Evolutionary conservation across 2,329 filamentous ascomycete species (phyloP), one percentile per base, ranked within the genome.

Genomic region (Cladophialophora bantiana): DNA sequence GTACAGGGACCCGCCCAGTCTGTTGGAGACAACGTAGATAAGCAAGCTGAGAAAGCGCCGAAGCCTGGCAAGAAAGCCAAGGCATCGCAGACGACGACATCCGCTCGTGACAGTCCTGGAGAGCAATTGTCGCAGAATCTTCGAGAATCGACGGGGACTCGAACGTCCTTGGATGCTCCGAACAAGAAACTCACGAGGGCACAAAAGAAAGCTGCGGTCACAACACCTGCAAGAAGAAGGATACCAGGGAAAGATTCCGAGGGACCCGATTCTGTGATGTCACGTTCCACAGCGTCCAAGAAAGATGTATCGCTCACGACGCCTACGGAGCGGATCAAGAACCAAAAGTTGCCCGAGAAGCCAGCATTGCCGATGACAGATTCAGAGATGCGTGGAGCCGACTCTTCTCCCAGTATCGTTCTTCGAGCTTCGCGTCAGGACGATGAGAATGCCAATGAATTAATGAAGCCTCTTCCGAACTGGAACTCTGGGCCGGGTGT

Each of bases 101-200:
- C 65, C 7, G 65, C 54, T 57, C 48, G 67, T 6, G 71, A 71
- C 57, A 71, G 70, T 52, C 67, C 68, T n/a, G 66, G 67, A 54
- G 71, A 68, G 55, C 71, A 73, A 42, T 56, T 73, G 12, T 67
- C 68, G 34, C 68, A 71, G 53, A 56, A 64, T 48, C 52, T 72
- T 20, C 65, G 64, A 52, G 66, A 70, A 18, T 69, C 64, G 7
- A 56, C 69, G 3, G 35, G 38, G 4, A 62, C 59, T 31, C 34
- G 50, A 35, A 7, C 13, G 20, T 31, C 65, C 56, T 34, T 18
- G 52, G 38, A 59, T 13, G 15, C 18, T 6, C 9, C 34, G 15
- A 52, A 40, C 32, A 55, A 64, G 50, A 67, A 63, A 6, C 55
- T 64, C 38, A 42, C n/a, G 18, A 32, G 34, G 7, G 52, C n/a